Evolutionary conservation across 164 flowering plant genomes (phyloP).

Genomic region (Chimonanthus salicifolius): DNA sequence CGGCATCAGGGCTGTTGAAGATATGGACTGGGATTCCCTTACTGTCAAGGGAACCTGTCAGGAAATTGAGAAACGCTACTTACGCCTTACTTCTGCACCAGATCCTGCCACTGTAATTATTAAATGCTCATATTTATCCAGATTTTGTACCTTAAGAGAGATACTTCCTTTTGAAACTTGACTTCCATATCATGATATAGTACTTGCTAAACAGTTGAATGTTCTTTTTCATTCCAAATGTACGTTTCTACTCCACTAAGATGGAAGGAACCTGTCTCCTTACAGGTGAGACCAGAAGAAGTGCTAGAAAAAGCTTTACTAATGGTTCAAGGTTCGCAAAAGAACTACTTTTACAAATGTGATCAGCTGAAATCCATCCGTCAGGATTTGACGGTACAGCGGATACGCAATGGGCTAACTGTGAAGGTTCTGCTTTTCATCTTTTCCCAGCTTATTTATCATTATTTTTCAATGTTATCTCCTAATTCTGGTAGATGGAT

Average conservation of each 20-base stretch:
- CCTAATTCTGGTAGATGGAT: not conserved
- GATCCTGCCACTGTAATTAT: constrained; percentile 81
- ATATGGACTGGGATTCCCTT: constrained; percentile 95
- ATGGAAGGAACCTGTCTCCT: not conserved
- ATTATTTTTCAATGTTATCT: not conserved
- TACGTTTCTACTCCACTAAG: not conserved
- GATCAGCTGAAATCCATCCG: constrained; percentile 98
- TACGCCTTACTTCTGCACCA: constrained; percentile 98
- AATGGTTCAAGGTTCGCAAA: constrained; percentile 80
- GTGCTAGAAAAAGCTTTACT: constrained; percentile 74
- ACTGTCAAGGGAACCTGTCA: constrained; percentile 96
- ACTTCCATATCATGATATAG: not conserved
- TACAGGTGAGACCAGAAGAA: constrained; percentile 94
- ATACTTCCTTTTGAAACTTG: not conserved
- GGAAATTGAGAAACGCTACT: constrained; percentile 93
- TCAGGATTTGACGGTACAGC: constrained; percentile 93
- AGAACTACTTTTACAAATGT: constrained; percentile 91
- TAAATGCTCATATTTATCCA: constrained; percentile 2
- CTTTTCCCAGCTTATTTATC: not conserved
- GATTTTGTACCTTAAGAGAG: not conserved
- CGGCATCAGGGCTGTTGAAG: constrained; percentile 80
- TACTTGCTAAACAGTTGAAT: not conserved
- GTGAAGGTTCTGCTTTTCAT: constrained; percentile 48
- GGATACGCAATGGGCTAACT: constrained; percentile 71
- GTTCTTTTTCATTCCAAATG: not conserved